A percentile compares a stretch with the other conserved stretches of the same genome.
Evolutionary conservation across 495 filamentous ascomycete species (phyloP).

Genomic region (Aspergillus biplanus): DNA sequence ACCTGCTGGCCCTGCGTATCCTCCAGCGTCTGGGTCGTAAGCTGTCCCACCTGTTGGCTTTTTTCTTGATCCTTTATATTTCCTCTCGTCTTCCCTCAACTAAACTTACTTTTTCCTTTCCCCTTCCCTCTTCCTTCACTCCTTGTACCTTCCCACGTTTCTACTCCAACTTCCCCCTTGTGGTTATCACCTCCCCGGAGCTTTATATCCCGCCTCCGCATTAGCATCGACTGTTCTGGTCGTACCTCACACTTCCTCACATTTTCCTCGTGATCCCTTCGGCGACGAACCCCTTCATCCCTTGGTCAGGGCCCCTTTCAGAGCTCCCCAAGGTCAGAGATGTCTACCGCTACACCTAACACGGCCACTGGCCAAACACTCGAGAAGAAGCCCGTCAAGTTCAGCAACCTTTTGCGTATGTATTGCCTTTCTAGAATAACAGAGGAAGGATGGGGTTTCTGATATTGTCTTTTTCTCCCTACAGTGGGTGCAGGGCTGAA

Average conservation of each 20-base stretch:
- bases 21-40: neutral
- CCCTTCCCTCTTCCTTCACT: constrained; percentile 14
- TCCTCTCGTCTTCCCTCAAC: constrained; percentile 22
- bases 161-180: neutral
- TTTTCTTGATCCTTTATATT: constrained; percentile 16
- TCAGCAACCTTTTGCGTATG: constrained; percentile 91
- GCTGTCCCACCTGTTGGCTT: constrained; percentile 22
- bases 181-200: neutral
- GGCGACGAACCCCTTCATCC: constrained; percentile 80
- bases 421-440: constrained; percentile 15
- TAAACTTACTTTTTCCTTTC: constrained; percentile 19
- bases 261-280: constrained; percentile 35
- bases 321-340: constrained; percentile 49
- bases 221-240: constrained; percentile 8
- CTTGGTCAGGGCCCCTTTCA: constrained; percentile 89
- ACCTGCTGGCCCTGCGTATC: neutral
- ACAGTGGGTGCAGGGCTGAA: constrained; percentile 92
- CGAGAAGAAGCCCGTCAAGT: constrained; percentile 99
- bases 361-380: constrained; percentile 57
- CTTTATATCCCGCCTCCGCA: neutral
- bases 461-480: constrained; percentile 1
- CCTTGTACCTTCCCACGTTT: neutral
- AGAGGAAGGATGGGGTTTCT: constrained; percentile 1
- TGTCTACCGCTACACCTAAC: constrained; percentile 56
- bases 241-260: constrained; percentile 16